Evolutionary conservation across 1,284 basidiomycete genomes (phyloP).

Genomic region (Flammula alnicola): DNA sequence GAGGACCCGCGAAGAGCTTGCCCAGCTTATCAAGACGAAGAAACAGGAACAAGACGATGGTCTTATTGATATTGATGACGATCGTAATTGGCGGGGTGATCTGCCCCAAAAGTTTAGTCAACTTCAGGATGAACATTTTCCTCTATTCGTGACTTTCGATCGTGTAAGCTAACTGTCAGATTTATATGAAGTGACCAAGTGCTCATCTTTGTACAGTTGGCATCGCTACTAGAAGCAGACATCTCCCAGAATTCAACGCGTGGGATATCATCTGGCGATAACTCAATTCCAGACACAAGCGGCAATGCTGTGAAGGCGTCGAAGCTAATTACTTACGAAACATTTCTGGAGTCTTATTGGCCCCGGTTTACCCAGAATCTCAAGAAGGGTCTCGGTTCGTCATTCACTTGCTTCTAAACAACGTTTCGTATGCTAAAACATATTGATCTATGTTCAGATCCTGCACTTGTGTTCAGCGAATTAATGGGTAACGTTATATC

Average conservation of each 20-base stretch:
- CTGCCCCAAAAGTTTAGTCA: conserved; percentile 63
- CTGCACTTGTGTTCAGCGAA: conserved; percentile 68
- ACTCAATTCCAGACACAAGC: too few relatives aligned
- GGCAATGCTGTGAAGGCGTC: not conserved
- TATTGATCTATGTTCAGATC: conserved; percentile 44
- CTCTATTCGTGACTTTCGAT: conserved; percentile 72
- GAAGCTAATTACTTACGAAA: conserved; percentile 43
- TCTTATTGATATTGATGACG: conserved; percentile 56
- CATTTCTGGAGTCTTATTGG: conserved; percentile 66
- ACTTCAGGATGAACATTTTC: conserved; percentile 66
- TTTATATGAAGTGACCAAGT: conserved; percentile 10
- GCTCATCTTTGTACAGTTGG: conserved; percentile 35
- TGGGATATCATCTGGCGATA: too few relatives aligned
- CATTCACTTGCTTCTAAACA: not conserved
- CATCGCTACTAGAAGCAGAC: conserved; percentile 45
- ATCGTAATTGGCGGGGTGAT: conserved; percentile 47
- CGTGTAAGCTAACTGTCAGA: conserved; percentile 54
- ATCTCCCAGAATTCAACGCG: conserved; percentile 1
- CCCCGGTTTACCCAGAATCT: conserved; percentile 61
- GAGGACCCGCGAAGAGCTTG: conserved; percentile 46
- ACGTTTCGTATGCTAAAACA: not conserved
- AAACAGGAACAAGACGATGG: conserved; percentile 36
- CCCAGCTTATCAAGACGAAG: conserved; percentile 38
- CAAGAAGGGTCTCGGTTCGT: conserved; percentile 60
- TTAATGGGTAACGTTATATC: conserved; percentile 59